Evolutionary conservation across 768 basidiomycete genomes (phyloP).

Genomic region (Kwoniella shandongensis): DNA sequence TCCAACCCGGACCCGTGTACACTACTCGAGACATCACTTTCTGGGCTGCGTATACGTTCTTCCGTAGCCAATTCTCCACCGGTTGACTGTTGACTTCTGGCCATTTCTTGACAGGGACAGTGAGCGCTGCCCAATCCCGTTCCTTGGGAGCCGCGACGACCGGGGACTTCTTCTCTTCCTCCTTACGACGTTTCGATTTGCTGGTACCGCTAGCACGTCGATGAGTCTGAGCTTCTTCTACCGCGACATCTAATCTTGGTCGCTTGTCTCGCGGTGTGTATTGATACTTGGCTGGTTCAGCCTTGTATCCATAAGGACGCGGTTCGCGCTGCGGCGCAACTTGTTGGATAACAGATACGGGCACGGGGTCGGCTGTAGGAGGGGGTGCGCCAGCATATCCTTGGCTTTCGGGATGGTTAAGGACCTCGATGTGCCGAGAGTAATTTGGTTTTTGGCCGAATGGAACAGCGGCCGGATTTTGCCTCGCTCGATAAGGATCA

Average conservation of each 20-base stretch:
- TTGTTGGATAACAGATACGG: slow-evolving; percentile 36
- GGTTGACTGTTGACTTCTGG: slow-evolving; percentile 38
- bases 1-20: slow-evolving; percentile 39
- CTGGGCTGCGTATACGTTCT: slow-evolving; percentile 29
- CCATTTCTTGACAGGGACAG: slow-evolving; percentile 16
- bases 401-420: slow-evolving; percentile 28
- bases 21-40: slow-evolving; percentile 21
- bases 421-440: slow-evolving; percentile 31
- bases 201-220: slow-evolving; percentile 22
- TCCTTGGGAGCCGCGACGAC: slow-evolving; percentile 6
- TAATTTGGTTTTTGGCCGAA: slow-evolving; percentile 6
- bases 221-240: slow-evolving; percentile 37
- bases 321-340: slow-evolving; percentile 42
- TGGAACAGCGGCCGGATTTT: background rate
- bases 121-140: slow-evolving; percentile 27
- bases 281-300: slow-evolving; percentile 35
- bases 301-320: slow-evolving; percentile 43
- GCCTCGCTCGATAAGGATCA: slow-evolving; percentile 9
- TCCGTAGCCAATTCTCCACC: slow-evolving; percentile 42
- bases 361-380: background rate
- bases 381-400: background rate
- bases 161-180: slow-evolving; percentile 30
- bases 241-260: slow-evolving; percentile 45
- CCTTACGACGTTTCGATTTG: slow-evolving; percentile 29
- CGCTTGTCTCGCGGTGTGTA: slow-evolving; percentile 36